Evolutionary conservation across 441 rosid genomes (phyloP).

Genomic region (Gossypium lobatum): DNA sequence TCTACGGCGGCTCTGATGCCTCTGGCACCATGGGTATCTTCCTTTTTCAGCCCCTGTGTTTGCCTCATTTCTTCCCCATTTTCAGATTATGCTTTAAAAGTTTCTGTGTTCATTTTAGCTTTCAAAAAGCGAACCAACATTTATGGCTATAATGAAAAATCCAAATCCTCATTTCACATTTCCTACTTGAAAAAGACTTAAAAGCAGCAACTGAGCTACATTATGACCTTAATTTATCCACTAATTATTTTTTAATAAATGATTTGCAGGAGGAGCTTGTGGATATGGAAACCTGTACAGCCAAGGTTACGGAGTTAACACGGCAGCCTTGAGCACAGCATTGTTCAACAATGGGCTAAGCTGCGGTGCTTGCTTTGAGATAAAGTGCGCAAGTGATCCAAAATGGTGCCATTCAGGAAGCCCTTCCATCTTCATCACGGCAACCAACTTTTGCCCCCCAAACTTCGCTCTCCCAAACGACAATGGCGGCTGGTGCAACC

Average conservation of each 20-base stretch:
- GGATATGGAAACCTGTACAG: conserved; percentile 66
- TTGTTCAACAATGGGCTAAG: conserved; percentile 61
- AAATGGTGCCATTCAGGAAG: conserved; percentile 61
- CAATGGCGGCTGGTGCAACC: conserved; percentile 49
- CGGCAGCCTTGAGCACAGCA: conserved; percentile 67
- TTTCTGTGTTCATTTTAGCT: neutral
- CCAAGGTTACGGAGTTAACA: conserved; percentile 67
- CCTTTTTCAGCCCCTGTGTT: neutral
- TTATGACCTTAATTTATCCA: neutral
- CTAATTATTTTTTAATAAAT: neutral
- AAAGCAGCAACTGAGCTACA: neutral
- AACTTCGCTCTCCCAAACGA: conserved; percentile 55
- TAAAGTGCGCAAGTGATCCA: conserved; percentile 52
- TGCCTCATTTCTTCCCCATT: neutral
- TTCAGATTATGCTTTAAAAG: neutral
- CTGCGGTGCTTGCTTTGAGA: conserved; percentile 68
- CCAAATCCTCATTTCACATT: conserved; percentile 1
- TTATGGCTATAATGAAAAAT: neutral
- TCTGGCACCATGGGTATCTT: conserved; percentile 70
- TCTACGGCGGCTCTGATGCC: conserved; percentile 69
- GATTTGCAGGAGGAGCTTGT: conserved; percentile 56
- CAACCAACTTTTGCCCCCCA: conserved; percentile 71
- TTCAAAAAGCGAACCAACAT: neutral
- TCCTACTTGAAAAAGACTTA: neutral
- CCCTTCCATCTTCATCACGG: conserved; percentile 55